Base-by-base conservation (phyloP, 1,139 yeast species). In the Eremothecium sinecaudum region DNA sequence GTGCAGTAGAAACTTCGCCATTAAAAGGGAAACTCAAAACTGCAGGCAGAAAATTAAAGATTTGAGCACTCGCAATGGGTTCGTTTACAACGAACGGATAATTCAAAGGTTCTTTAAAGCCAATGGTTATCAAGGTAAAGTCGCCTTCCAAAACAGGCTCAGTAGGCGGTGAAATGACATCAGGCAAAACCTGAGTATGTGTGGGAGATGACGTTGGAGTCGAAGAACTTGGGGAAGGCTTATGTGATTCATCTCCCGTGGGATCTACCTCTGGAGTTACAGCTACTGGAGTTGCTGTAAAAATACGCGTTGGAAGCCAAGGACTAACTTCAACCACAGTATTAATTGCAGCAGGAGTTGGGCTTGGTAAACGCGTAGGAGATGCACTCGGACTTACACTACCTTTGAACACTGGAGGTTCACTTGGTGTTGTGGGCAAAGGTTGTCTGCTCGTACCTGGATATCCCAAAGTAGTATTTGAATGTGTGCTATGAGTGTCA, bases 61-160 rank as follows among this genome's bases (percentile, higher is more conserved):
- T 75, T 58, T 80, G 90, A 3, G 87, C 87, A 21, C 84, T 73
- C 6, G 84, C 67, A 41, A 76, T 62, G 1, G 84, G 67, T 50
- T 75, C 73, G 35, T 65, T 59, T 27, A 77, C 84, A 39, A 79
- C 79, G 53, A 79, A 80, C 30, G 80, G 78, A 56, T 78, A 80
- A 53, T 78, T 79, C 60, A 79, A 69, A 10, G 73, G 71, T 32
- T 71, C 56, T 46, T 74, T 73, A 63, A 80, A 79, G n/a, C 90
- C 90, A 54, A 80, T 61, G 10, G 79, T 73, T 34, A 80, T 70
- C 36, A 76, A 51, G 25, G 68, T 62, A 53, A 71, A 78, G 44
- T 71, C 54, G 38, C 56, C 44, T 28, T 62, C 56, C 16, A 41
- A 45, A 1, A 42, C 39, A 8, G 41, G 36, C n/a, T 39, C 41